Evolutionary conservation across 2,329 filamentous ascomycete species (phyloP), one percentile per base, ranked within the genome.

Genomic region (Elsinoe arachidis): DNA sequence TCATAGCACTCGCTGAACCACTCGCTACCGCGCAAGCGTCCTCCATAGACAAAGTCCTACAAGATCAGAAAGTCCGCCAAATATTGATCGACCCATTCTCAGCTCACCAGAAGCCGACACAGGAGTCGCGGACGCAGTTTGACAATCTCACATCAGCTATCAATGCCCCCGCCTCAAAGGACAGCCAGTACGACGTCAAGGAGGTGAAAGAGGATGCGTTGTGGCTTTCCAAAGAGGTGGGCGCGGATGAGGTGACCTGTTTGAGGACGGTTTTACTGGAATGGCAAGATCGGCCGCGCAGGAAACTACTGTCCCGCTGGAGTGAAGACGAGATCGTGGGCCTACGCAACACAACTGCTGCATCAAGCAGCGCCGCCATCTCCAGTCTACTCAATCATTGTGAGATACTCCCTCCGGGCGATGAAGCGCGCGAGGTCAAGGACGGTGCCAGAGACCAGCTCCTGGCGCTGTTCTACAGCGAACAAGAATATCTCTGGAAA

Each of bases 61-160:
- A 56, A 21, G 54, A 56, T 15, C 14, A 35, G n/a, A 37, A 17
- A 49, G n/a, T 56, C 43, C 54, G 43, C 23, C 30, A 43, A 11
- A 76, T 91, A 58, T 79, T 96, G 58, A 83, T 81, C 63, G 79
- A 81, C 57, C 86, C 88, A 23, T 78, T 84, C 66, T 79, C 78
- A 61, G 83, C 85, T 41, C 95, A 92, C 70, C 74, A 80, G 58
- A 66, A 78, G 61, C 76, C 85, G 1, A 83, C 80, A 62, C 69
- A 82, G 54, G 77, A 82, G 65, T 81, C 86, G 30, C 88, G 85
- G 70, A 78, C 81, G 63, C 80, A 81, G 15, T 95, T 95, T 67
- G 87, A 95, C 60, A 87, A 87, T 17, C 90, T 86, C 71, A 95
- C 88, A 0, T 87, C 90, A 19, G 87, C 90, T 4, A 95, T 96